These are phyloP conservation scores for Diaporthe sp. DNA, from an alignment of 2,329 filamentous ascomycete genomes.

Conservation along the genomic window DNA sequence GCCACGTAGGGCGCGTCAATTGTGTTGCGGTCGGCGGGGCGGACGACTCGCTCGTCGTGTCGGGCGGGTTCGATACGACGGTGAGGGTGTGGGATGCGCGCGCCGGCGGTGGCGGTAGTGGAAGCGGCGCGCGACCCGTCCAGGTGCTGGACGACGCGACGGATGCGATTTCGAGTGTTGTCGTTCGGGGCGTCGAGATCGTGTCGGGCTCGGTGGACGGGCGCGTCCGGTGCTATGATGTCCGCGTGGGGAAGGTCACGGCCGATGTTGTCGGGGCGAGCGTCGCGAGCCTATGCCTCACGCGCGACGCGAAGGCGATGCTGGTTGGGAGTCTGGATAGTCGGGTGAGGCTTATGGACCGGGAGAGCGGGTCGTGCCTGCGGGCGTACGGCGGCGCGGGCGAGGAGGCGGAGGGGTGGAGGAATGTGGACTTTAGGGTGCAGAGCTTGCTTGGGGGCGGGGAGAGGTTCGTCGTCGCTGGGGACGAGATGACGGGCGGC, in stretches of 20 bases:
- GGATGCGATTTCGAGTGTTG: slow-evolving; percentile 71
- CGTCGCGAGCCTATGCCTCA: slow-evolving; percentile 81
- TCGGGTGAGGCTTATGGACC: slow-evolving; percentile 83
- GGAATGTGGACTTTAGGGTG: slow-evolving; percentile 79
- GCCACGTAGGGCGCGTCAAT: slow-evolving; percentile 81
- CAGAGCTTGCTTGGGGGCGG: slow-evolving; percentile 79
- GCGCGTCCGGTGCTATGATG: slow-evolving; percentile 82
- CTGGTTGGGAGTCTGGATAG: slow-evolving; percentile 82
- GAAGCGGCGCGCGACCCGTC: slow-evolving; percentile 66
- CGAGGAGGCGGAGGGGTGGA: slow-evolving; percentile 49
- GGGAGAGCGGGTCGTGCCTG: slow-evolving; percentile 77
- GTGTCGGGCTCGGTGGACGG: slow-evolving; percentile 87
- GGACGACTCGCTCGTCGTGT: slow-evolving; percentile 77
- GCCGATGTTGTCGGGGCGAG: slow-evolving; percentile 76
- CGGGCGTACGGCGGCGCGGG: slow-evolving; percentile 70
- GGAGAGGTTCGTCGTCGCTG: slow-evolving; percentile 82
- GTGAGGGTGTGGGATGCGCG: slow-evolving; percentile 81
- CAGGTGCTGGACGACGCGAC: slow-evolving; percentile 79
- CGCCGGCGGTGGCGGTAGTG: slow-evolving; percentile 50
- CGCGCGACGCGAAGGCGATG: slow-evolving; percentile 78
- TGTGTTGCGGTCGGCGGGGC: slow-evolving; percentile 82
- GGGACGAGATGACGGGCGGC: slow-evolving; percentile 72
- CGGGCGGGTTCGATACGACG: slow-evolving; percentile 78
- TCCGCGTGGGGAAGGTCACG: slow-evolving; percentile 77
- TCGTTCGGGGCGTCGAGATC: slow-evolving; percentile 65